Evolutionary conservation across 2,329 filamentous ascomycete species (phyloP).

Genomic region (Dothiorella sarmentorum): DNA sequence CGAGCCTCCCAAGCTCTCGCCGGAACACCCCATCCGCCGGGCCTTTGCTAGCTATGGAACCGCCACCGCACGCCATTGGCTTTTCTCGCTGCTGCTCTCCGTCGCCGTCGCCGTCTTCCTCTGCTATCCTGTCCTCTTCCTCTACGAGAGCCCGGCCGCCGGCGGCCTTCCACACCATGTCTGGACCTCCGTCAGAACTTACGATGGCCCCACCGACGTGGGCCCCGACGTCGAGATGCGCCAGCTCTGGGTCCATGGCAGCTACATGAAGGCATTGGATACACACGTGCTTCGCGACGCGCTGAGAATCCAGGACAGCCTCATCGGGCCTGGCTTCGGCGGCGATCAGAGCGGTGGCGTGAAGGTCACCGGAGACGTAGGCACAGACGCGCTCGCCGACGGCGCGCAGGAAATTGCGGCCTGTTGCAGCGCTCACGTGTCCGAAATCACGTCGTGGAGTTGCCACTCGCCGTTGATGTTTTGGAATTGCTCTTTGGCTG

Average conservation of each 20-base stretch:
- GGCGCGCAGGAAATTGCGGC: not conserved
- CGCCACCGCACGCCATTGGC: constrained; percentile 68
- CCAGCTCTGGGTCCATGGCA: constrained; percentile 77
- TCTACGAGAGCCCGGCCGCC: constrained; percentile 70
- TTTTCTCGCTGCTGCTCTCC: constrained; percentile 70
- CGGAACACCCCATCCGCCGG: constrained; percentile 62
- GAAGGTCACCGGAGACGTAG: constrained; percentile 21
- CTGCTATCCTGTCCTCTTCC: constrained; percentile 71
- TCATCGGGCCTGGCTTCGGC: constrained; percentile 53
- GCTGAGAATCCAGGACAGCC: constrained; percentile 65
- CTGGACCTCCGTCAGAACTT: constrained; percentile 70
- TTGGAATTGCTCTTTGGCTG: constrained; percentile 64
- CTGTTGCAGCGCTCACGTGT: constrained; percentile 20
- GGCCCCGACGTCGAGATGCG: constrained; percentile 74
- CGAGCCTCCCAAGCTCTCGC: constrained; percentile 64
- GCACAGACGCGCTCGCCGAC: constrained; percentile 19
- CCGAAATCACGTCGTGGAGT: constrained; percentile 54
- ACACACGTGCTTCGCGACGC: constrained; percentile 62
- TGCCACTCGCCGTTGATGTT: constrained; percentile 81
- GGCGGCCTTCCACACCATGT: constrained; percentile 73
- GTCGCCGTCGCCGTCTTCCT: constrained; percentile 66
- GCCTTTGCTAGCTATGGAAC: constrained; percentile 67
- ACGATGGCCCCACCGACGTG: constrained; percentile 50
- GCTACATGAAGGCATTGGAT: constrained; percentile 73
- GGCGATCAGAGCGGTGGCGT: constrained; percentile 1